phyloP scores from a whole-genome alignment of 1,139 yeast genomes.

The Candida tetrigidarum region DNA sequence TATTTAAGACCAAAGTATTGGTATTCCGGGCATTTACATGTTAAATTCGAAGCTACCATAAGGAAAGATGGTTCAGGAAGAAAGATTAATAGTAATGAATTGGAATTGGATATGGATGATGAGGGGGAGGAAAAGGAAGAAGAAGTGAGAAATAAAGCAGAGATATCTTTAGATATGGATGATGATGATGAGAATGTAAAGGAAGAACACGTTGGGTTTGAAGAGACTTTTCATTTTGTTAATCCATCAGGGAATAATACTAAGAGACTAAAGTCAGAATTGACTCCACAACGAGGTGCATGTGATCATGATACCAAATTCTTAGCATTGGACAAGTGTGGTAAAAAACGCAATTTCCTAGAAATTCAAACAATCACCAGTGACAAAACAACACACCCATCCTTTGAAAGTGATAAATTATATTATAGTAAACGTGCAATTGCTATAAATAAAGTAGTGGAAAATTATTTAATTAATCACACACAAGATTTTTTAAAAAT shows the following conservation, averaged over 20 bases:
- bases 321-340: conserved; percentile 84
- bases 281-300: conserved; percentile 5
- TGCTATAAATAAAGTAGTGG: conserved; percentile 51
- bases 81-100: conserved; percentile 25
- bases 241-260: background rate
- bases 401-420: conserved; percentile 24
- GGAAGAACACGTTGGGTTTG: background rate
- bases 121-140: background rate
- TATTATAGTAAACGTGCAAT: conserved; percentile 51
- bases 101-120: conserved; percentile 19
- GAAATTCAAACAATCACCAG: conserved; percentile 41
- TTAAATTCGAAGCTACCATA: conserved; percentile 61
- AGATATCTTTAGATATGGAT: conserved; percentile 15
- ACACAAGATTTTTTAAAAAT: conserved; percentile 17
- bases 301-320: conserved; percentile 51
- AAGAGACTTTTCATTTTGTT: conserved; percentile 7
- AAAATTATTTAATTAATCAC: conserved; percentile 23
- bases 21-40: conserved; percentile 93
- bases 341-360: conserved; percentile 61
- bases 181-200: background rate
- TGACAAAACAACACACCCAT: conserved; percentile 25
- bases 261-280: conserved; percentile 5
- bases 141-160: no score
- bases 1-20: conserved; percentile 68
- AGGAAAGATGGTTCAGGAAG: conserved; percentile 17